Conservation (phyloP, 2,329 filamentous ascomycete species). For the Apiospora hydei region DNA sequence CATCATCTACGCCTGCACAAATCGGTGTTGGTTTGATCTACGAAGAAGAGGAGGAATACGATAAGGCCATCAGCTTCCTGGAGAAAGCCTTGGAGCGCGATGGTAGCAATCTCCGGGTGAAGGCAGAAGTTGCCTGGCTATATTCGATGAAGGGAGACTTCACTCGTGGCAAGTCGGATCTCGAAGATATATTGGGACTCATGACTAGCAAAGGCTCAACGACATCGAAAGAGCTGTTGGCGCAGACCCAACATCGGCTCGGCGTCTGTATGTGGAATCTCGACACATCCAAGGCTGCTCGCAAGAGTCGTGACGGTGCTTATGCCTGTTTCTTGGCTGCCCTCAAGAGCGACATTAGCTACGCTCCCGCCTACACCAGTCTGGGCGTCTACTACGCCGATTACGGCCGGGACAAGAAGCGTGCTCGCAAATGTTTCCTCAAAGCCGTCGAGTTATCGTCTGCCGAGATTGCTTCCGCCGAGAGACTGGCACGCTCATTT, state of each 20-base stretch:
- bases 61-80: conserved; percentile 81
- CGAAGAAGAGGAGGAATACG: conserved; percentile 91
- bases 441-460: conserved; percentile 94
- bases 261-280: conserved; percentile 88
- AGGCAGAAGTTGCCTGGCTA: conserved; percentile 91
- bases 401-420: conserved; percentile 84
- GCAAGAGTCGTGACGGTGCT: conserved; percentile 81
- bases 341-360: conserved; percentile 85
- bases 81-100: conserved; percentile 78
- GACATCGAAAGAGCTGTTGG: conserved; percentile 73
- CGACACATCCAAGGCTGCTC: conserved; percentile 74
- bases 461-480: conserved; percentile 84
- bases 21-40: conserved; percentile 91
- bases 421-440: conserved; percentile 92
- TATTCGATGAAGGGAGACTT: conserved; percentile 84
- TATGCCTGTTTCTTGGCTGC: conserved; percentile 85
- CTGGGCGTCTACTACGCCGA: conserved; percentile 91
- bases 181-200: conserved; percentile 71
- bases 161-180: conserved; percentile 68
- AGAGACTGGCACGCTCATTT: conserved; percentile 84
- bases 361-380: conserved; percentile 89
- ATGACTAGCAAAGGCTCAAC: conserved; percentile 59
- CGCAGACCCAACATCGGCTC: conserved; percentile 86
- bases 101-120: conserved; percentile 76
- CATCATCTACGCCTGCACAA: conserved; percentile 79